phyloP scores from a whole-genome alignment of 2,329 filamentous ascomycete species.

The Aspergillus niger region DNA sequence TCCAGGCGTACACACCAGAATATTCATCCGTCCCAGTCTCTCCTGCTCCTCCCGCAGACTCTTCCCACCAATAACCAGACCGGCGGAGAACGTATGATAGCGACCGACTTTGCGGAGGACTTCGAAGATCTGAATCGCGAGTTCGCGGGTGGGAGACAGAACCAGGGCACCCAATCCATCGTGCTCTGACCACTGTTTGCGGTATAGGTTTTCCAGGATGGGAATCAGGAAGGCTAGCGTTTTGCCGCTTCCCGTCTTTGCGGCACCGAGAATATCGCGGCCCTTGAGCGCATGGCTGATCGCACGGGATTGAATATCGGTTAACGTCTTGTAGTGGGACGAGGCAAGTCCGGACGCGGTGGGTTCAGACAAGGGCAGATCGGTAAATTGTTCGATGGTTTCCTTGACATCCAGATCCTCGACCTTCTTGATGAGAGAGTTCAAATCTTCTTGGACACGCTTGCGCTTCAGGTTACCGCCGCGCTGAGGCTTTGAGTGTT shows the following conservation, averaged over 20 bases:
- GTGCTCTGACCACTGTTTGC: conserved; percentile 82
- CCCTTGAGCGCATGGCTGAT: conserved; percentile 85
- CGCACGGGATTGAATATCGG: conserved; percentile 88
- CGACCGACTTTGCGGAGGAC: conserved; percentile 87
- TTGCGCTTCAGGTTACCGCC: conserved; percentile 48
- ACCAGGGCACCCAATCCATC: conserved; percentile 93
- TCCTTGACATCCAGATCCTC: conserved; percentile 48
- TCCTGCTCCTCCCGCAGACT: conserved; percentile 84
- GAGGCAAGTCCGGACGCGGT: conserved; percentile 78
- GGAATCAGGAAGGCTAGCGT: conserved; percentile 91
- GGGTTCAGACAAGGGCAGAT: conserved; percentile 81
- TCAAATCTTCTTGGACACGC: conserved; percentile 48
- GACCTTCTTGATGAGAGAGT: conserved; percentile 45
- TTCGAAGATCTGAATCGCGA: conserved; percentile 96
- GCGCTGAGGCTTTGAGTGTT: conserved; percentile 31
- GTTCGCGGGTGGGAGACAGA: conserved; percentile 88
- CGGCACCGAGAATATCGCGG: conserved; percentile 85
- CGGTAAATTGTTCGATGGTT: conserved; percentile 69
- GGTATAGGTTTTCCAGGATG: conserved; percentile 88
- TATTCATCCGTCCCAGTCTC: conserved; percentile 88
- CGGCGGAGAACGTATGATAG: conserved; percentile 87
- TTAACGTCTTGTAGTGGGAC: conserved; percentile 86
- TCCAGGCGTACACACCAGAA: conserved; percentile 91
- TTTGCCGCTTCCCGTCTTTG: conserved; percentile 94
- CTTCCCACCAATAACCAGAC: conserved; percentile 91